Conservation (phyloP, 2,329 filamentous ascomycete genomes). For the Nothomitra cinnamomea region DNA sequence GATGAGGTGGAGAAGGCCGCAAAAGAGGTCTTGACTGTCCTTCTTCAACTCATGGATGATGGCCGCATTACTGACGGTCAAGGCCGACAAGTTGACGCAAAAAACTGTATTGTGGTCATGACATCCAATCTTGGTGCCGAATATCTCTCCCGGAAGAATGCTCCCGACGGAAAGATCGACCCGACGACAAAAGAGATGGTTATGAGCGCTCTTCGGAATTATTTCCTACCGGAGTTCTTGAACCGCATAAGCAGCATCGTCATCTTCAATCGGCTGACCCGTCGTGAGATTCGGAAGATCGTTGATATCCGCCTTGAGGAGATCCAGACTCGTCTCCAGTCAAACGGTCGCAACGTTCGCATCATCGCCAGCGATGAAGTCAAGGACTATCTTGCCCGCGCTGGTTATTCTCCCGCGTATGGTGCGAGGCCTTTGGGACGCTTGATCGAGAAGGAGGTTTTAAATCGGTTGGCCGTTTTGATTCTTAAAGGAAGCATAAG, state of each 20-base stretch:
- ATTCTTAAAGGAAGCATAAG: slow-evolving; percentile 71
- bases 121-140: slow-evolving; percentile 95
- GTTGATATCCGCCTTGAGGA: slow-evolving; percentile 78
- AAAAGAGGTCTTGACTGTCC: slow-evolving; percentile 89
- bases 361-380: slow-evolving; percentile 73
- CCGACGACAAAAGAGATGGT: slow-evolving; percentile 73
- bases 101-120: slow-evolving; percentile 99
- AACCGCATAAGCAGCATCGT: slow-evolving; percentile 94
- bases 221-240: slow-evolving; percentile 96
- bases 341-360: slow-evolving; percentile 71
- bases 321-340: slow-evolving; percentile 76
- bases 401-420: slow-evolving; percentile 90
- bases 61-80: slow-evolving; percentile 97
- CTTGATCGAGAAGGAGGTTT: slow-evolving; percentile 91
- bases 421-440: slow-evolving; percentile 77
- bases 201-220: slow-evolving; percentile 78
- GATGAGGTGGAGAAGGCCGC: slow-evolving; percentile 98
- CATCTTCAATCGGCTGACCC: slow-evolving; percentile 95
- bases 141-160: slow-evolving; percentile 65
- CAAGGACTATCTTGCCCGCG: slow-evolving; percentile 79
- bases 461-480: slow-evolving; percentile 82
- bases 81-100: slow-evolving; percentile 83
- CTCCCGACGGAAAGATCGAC: slow-evolving; percentile 72
- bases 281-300: slow-evolving; percentile 80
- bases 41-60: slow-evolving; percentile 99